Evolutionary conservation across 139 green algal species (phyloP), one percentile per base, ranked within the genome.

Genomic region (Chloropicon primus): DNA sequence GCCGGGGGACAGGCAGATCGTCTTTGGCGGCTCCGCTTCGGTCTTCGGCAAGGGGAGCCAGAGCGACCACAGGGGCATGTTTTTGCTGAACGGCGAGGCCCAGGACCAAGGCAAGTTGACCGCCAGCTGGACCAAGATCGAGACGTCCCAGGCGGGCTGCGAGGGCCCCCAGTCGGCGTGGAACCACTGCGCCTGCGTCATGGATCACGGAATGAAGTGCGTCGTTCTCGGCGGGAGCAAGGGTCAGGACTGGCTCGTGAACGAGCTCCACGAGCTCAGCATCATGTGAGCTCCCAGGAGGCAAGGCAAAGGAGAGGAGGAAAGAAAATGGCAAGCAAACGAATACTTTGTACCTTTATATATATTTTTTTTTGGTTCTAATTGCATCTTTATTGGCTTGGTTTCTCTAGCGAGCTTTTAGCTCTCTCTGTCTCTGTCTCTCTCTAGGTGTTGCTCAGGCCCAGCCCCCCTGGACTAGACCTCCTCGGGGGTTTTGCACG

Each of bases 401-500:
- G n/a, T n/a, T n/a, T n/a, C n/a, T n/a, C n/a, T n/a, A n/a, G n/a
- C n/a, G n/a, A n/a, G n/a, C n/a, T n/a, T n/a, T n/a, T n/a, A n/a
- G 41, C 17, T 62, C 41, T 62, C 41, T 17, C 41, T 62, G 41
- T 62, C 41, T 5, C 41, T 62, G 10, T 62, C 41, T n/a, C n/a
- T n/a, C n/a, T n/a, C n/a, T n/a, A n/a, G n/a, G n/a, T n/a, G n/a
- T n/a, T n/a, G n/a, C n/a, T n/a, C n/a, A n/a, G n/a, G n/a, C n/a
- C n/a, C n/a, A n/a, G n/a, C n/a, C n/a, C n/a, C n/a, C n/a, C n/a
- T n/a, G n/a, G n/a, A n/a, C n/a, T n/a, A n/a, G n/a, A n/a, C 41
- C 80, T 95, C 91, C 27, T 72, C 76, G 23, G 89, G 90, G 0
- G 91, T 93, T 72, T 86, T 87, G 25, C 87, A 92, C 25, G 76